A percentile compares a stretch with the other conserved stretches of the same genome.
Evolutionary conservation across 2,329 filamentous ascomycete species (phyloP).

Genomic region (Colletotrichum noveboracense): DNA sequence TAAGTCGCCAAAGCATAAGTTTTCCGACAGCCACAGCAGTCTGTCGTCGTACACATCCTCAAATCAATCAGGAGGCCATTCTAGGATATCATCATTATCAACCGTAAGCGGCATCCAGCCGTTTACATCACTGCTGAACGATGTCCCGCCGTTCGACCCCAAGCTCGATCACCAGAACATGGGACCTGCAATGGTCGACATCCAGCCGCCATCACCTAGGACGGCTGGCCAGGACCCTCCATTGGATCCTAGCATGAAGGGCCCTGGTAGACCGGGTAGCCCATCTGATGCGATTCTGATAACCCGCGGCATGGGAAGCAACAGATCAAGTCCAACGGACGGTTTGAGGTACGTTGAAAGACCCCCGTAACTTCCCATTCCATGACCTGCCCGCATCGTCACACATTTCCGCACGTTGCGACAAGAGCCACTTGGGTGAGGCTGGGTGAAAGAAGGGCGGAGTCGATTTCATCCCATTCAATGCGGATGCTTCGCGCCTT

Average conservation of each 20-base stretch:
- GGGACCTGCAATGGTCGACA: constrained; percentile 23
- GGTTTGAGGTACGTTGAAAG: constrained; percentile 18
- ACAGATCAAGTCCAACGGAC: constrained; percentile 21
- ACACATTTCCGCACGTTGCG: too few relatives aligned
- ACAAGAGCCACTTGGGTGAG: neutral
- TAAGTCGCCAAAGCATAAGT: constrained; percentile 41
- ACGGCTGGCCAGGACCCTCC: constrained; percentile 13
- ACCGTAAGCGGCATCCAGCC: constrained; percentile 49
- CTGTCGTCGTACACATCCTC: constrained; percentile 55
- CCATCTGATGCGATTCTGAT: constrained; percentile 31
- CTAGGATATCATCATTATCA: constrained; percentile 59
- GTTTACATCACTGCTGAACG: constrained; percentile 36
- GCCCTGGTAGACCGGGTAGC: constrained; percentile 21
- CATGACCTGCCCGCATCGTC: neutral
- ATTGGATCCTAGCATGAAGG: constrained; percentile 15
- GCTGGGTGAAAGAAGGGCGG: neutral
- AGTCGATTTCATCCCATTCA: neutral
- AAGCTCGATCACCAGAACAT: constrained; percentile 30
- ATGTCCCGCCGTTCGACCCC: constrained; percentile 42
- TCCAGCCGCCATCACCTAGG: constrained; percentile 26
- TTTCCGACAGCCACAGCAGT: constrained; percentile 58
- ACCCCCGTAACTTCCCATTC: neutral
- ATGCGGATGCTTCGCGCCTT: neutral
- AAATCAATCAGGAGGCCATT: constrained; percentile 51
- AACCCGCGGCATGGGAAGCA: constrained; percentile 21